Evolutionary conservation across 2,329 filamentous ascomycete species (phyloP).

Genomic region (Botrytis paeoniae): DNA sequence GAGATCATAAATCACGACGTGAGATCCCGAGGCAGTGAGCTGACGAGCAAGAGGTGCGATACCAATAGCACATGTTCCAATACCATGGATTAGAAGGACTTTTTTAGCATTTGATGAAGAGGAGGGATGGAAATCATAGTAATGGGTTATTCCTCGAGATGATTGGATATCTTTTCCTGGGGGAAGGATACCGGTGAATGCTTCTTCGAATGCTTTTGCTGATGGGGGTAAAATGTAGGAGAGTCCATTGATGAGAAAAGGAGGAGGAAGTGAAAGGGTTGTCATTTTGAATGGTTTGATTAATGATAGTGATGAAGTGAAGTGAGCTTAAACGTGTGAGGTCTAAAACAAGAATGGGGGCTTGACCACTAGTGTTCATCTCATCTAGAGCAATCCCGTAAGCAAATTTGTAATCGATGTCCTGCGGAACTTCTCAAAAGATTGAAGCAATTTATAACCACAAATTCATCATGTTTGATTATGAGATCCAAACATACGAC

Average conservation of each 20-base stretch:
- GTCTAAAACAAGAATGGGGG: not conserved
- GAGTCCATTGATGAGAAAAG: not conserved
- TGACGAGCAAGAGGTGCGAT: slow-evolving; percentile 43
- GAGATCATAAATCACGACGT: slow-evolving; percentile 47
- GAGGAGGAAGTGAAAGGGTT: not conserved
- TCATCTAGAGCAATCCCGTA: not conserved
- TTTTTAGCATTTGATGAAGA: slow-evolving; percentile 24
- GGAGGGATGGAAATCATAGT: slow-evolving; percentile 21
- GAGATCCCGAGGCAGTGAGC: slow-evolving; percentile 40
- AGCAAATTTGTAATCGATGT: not conserved
- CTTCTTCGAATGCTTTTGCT: slow-evolving; percentile 8
- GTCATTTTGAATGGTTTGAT: not conserved
- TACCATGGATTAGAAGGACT: slow-evolving; percentile 49
- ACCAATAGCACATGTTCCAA: slow-evolving; percentile 49
- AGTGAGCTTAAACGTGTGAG: not conserved
- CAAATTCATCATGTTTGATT: not conserved
- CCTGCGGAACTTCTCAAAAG: not conserved
- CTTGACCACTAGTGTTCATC: not conserved
- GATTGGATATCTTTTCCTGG: slow-evolving; percentile 13
- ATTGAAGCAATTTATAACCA: not conserved
- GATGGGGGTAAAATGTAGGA: not conserved
- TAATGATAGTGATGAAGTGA: not conserved
- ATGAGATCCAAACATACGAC: not conserved
- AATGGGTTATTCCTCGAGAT: slow-evolving; percentile 22
- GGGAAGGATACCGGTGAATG: not conserved